phyloP scores from a whole-genome alignment of 257 asterid species.

The Lycium ferocissimum region DNA sequence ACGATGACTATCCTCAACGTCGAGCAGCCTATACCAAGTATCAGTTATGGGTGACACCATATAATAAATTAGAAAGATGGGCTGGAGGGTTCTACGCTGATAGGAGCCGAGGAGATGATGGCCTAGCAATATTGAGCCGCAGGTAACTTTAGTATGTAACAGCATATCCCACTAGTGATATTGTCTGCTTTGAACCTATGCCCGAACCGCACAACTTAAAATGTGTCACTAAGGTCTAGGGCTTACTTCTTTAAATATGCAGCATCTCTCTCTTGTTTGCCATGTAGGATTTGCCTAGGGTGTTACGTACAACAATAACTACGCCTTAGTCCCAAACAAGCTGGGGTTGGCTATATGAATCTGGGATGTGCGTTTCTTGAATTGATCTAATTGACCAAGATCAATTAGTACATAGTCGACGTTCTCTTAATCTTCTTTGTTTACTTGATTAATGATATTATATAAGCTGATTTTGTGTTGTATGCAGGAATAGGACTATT shows the following conservation, averaged over 20 bases:
- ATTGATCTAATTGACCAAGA: not conserved
- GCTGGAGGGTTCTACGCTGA: conserved; percentile 74
- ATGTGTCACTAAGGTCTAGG: not conserved
- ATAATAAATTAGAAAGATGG: conserved; percentile 69
- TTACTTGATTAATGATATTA: not conserved
- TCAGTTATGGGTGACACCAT: conserved; percentile 64
- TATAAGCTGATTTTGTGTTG: not conserved
- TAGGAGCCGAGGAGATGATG: conserved; percentile 74
- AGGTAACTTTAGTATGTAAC: conserved; percentile 45
- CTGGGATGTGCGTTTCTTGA: not conserved
- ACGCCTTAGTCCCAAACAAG: no score
- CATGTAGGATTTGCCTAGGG: not conserved
- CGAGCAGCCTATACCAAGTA: conserved; percentile 71
- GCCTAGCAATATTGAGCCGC: conserved; percentile 61
- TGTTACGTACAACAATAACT: not conserved
- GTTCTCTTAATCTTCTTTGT: not conserved
- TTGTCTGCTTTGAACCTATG: not conserved
- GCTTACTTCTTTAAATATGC: not conserved
- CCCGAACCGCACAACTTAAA: not conserved
- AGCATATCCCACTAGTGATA: not conserved
- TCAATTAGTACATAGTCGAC: not conserved
- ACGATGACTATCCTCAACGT: conserved; percentile 64
- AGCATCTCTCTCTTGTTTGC: not conserved
- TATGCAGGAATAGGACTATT: conserved; percentile 58
- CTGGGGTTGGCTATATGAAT: no score